phyloP scores from a whole-genome alignment of 805 yeast genomes.

The Myxozyma monticola region DNA sequence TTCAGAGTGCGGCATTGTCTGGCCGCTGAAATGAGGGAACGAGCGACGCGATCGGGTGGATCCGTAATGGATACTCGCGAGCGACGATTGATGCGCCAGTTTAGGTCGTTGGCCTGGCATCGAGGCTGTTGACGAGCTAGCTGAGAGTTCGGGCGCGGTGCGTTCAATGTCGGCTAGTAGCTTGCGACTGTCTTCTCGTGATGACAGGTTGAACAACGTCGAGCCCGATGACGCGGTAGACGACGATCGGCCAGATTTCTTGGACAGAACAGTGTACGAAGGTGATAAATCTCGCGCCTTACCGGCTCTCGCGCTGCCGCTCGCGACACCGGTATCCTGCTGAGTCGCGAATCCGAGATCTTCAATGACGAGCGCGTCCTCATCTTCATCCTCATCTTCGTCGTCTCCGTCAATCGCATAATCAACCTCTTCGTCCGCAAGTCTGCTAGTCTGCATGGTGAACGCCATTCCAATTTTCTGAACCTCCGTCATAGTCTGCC shows the following conservation, averaged over 20 bases:
- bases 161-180: background rate
- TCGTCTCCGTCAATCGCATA: conserved; percentile 31
- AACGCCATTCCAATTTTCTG: conserved; percentile 78
- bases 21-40: conserved; percentile 38
- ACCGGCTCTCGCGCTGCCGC: conserved; percentile 19
- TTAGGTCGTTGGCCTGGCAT: conserved; percentile 6
- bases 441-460: conserved; percentile 66
- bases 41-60: conserved; percentile 19
- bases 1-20: conserved; percentile 37
- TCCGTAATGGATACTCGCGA: conserved; percentile 18
- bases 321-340: conserved; percentile 25
- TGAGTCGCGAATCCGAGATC: conserved; percentile 21
- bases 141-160: background rate
- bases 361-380: conserved; percentile 28
- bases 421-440: conserved; percentile 41
- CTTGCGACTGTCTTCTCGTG: background rate
- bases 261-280: conserved; percentile 6
- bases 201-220: conserved; percentile 10
- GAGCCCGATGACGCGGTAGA: conserved; percentile 12
- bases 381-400: conserved; percentile 32
- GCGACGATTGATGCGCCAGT: conserved; percentile 20
- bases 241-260: conserved; percentile 6
- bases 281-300: conserved; percentile 23
- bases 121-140: background rate
- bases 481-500: conserved; percentile 55